Conservation (phyloP, 768 basidiomycete species). For the Pleurotus citrinopileatus region DNA sequence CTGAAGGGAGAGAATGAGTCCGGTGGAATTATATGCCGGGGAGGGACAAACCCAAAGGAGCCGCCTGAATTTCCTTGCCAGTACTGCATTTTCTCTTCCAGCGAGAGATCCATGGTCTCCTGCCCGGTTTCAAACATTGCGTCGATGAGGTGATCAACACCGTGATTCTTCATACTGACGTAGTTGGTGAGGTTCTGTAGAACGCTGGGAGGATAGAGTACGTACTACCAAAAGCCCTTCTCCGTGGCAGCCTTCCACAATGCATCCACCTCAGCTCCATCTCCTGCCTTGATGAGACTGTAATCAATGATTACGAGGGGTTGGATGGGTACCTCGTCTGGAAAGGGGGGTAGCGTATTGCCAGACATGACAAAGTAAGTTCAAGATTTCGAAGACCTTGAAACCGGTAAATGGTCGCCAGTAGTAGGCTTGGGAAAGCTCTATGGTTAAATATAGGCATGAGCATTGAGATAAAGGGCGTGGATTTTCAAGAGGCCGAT, state of each 20-base stretch:
- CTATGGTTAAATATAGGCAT: too few species aligned
- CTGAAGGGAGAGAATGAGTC: slow-evolving; percentile 19
- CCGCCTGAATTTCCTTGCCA: slow-evolving; percentile 38
- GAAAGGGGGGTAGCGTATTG: slow-evolving; percentile 30
- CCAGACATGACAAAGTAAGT: slow-evolving; percentile 9
- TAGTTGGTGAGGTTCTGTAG: neutral
- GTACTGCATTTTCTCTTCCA: slow-evolving; percentile 41
- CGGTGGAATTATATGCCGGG: neutral
- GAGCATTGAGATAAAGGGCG: too few species aligned
- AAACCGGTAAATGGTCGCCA: too few species aligned
- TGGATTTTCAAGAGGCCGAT: too few species aligned
- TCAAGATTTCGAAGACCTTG: neutral
- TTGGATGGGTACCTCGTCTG: slow-evolving; percentile 36
- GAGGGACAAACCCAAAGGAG: slow-evolving; percentile 33
- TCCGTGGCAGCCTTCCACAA: slow-evolving; percentile 41
- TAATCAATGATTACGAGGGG: slow-evolving; percentile 44
- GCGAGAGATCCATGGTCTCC: slow-evolving; percentile 36
- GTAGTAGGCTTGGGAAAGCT: too few species aligned
- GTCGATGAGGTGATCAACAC: slow-evolving; percentile 33
- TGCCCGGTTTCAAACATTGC: slow-evolving; percentile 40
- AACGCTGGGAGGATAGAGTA: slow-evolving; percentile 10
- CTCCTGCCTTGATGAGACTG: slow-evolving; percentile 27
- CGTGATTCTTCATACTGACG: slow-evolving; percentile 40
- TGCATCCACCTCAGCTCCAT: slow-evolving; percentile 32
- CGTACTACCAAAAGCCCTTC: slow-evolving; percentile 52